Evolutionary conservation across 2,329 filamentous ascomycete species (phyloP), one percentile per base, ranked within the genome.

Genomic region (Neofusicoccum umdonicola): DNA sequence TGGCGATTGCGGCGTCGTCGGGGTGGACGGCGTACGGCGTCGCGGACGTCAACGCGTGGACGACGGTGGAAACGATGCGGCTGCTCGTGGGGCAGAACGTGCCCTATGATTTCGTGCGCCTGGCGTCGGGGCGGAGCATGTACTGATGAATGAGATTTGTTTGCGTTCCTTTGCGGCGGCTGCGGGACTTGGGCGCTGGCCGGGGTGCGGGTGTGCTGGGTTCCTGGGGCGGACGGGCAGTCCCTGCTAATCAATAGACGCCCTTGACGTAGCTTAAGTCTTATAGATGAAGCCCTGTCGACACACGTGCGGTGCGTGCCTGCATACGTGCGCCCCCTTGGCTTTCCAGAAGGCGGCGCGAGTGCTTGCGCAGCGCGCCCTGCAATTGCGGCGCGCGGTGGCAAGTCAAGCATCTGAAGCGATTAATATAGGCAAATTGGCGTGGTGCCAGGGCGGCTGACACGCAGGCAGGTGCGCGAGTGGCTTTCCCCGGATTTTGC

Each of bases 1-100:
- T 89, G 34, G 81, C 84, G 5, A 85, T 93, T 19, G 92, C 92
- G 1, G 86, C 88, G 70, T 85, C 88, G 71, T 88, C 87, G 64
- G 92, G 92, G 0, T 96, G 93, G 83, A 89, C 88, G 27, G 88
- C 90, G 6, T 95, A 94, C 73, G 90, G 90, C 1, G 86, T 89
- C 17, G 90, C 89, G 27, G 91, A 96, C 76, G 90, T 93, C 37
- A 89, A 88, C 64, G 91, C 91, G 0, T 95, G 93, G 80, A 93
- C 90, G 22, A 93, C 90, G 2, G 91, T 94, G 4, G 90, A 95
- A 78, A 94, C 88, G 56, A 78, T 95, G 63, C 83, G 91, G 69
- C 76, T 93, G 66, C 82, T 96, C 27, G 90, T 94, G 11, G 92
- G 92, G 9, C 91, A 95, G 79, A 95, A 95, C 74, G 91, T 95